phyloP scores from a whole-genome alignment of 495 filamentous ascomycete species.

The Neurospora sp. region DNA sequence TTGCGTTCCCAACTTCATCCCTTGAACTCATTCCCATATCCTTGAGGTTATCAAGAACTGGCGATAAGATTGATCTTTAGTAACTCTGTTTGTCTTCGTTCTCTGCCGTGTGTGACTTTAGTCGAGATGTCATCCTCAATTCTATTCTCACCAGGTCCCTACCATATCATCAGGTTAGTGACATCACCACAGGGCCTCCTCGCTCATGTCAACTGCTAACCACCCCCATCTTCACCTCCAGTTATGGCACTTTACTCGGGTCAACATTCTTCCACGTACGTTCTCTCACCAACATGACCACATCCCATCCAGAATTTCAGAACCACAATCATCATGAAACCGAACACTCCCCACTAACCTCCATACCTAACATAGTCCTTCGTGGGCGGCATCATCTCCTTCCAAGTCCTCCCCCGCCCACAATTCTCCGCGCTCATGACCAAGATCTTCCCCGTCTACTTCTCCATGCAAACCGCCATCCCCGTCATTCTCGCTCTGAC shows the following conservation, averaged over 20 bases:
- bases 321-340: neutral
- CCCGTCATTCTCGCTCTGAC: slow-evolving; percentile 70
- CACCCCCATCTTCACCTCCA: slow-evolving; percentile 17
- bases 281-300: neutral
- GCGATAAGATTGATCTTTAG: neutral
- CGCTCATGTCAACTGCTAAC: neutral
- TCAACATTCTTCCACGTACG: slow-evolving; percentile 68
- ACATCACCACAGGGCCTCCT: neutral
- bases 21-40: neutral
- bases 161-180: slow-evolving; percentile 64
- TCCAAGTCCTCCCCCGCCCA: slow-evolving; percentile 59
- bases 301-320: neutral
- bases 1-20: neutral
- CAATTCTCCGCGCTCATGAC: slow-evolving; percentile 73
- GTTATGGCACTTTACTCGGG: slow-evolving; percentile 72
- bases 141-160: slow-evolving; percentile 54
- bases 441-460: slow-evolving; percentile 77
- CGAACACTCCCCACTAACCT: neutral
- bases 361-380: slow-evolving; percentile 49
- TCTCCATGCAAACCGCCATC: slow-evolving; percentile 64
- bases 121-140: slow-evolving; percentile 4
- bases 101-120: neutral
- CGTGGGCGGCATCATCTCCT: slow-evolving; percentile 64
- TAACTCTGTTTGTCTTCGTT: too few relatives aligned
- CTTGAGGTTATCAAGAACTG: neutral